Conservation (phyloP, 2,329 filamentous ascomycete genomes). For the Hypoxylon sp. region DNA sequence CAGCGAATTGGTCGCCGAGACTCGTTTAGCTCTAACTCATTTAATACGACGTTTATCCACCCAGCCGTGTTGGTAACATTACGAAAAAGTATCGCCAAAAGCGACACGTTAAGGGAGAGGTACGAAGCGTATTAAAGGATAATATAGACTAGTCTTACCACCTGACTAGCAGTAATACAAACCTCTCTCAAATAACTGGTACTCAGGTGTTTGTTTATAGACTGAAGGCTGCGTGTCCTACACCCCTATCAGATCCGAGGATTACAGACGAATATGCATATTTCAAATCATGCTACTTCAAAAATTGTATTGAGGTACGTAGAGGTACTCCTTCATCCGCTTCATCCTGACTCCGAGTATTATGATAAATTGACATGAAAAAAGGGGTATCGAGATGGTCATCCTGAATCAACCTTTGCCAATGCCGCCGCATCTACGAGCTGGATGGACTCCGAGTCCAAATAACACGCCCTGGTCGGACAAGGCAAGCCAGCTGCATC, state of each 20-base stretch:
- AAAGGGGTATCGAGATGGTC: slow-evolving; percentile 35
- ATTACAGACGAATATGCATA: slow-evolving; percentile 7
- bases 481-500: not conserved
- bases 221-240: not conserved
- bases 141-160: not conserved
- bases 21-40: slow-evolving; percentile 9
- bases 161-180: not conserved
- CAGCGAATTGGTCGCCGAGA: slow-evolving; percentile 8
- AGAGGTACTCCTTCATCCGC: slow-evolving; percentile 8
- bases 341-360: slow-evolving; percentile 25
- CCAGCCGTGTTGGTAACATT: slow-evolving; percentile 13
- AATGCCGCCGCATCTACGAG: slow-evolving; percentile 6
- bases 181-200: not conserved
- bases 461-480: slow-evolving; percentile 3
- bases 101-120: slow-evolving; percentile 13
- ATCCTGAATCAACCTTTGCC: slow-evolving; percentile 33
- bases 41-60: slow-evolving; percentile 8
- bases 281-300: not conserved
- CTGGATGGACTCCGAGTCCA: slow-evolving; percentile 19
- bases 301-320: not conserved
- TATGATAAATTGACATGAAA: slow-evolving; percentile 25
- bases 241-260: too few relatives aligned
- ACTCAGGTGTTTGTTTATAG: not conserved
- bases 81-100: slow-evolving; percentile 21
- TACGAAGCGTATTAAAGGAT: slow-evolving; percentile 17